These are phyloP conservation scores for Microascus cirrosus DNA, from an alignment of 2,329 filamentous ascomycete genomes.

Conservation along the genomic window DNA sequence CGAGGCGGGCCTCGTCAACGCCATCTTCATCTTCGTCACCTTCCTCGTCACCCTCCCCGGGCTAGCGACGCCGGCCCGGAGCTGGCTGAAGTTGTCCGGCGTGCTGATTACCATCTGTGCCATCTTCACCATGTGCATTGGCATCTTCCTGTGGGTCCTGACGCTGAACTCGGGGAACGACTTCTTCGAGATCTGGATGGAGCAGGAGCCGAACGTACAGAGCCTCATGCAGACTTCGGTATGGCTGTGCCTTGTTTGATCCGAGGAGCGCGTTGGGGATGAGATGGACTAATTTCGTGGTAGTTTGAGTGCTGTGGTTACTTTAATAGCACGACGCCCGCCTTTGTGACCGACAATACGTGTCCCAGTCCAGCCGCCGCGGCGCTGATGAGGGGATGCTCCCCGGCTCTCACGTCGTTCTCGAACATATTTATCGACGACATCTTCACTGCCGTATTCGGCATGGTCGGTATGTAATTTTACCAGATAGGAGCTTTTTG, in stretches of 20 bases:
- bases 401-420: conserved; percentile 54
- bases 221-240: conserved; percentile 61
- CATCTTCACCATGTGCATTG: conserved; percentile 54
- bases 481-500: neutral
- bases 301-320: conserved; percentile 78
- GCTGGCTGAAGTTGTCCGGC: conserved; percentile 59
- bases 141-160: conserved; percentile 60
- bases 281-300: neutral
- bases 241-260: conserved; percentile 15
- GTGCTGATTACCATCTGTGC: conserved; percentile 52
- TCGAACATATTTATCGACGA: conserved; percentile 62
- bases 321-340: conserved; percentile 57
- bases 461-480: conserved; percentile 53
- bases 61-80: conserved; percentile 54
- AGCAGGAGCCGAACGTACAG: conserved; percentile 46
- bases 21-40: conserved; percentile 58
- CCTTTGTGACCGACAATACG: conserved; percentile 56
- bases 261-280: neutral
- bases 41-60: conserved; percentile 61
- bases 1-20: conserved; percentile 57
- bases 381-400: conserved; percentile 58
- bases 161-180: conserved; percentile 58
- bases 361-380: conserved; percentile 63
- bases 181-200: conserved; percentile 49
- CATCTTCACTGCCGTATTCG: conserved; percentile 71